Evolutionary conservation across 805 yeast genomes (phyloP).

Genomic region (Metschnikowia cubensis): DNA sequence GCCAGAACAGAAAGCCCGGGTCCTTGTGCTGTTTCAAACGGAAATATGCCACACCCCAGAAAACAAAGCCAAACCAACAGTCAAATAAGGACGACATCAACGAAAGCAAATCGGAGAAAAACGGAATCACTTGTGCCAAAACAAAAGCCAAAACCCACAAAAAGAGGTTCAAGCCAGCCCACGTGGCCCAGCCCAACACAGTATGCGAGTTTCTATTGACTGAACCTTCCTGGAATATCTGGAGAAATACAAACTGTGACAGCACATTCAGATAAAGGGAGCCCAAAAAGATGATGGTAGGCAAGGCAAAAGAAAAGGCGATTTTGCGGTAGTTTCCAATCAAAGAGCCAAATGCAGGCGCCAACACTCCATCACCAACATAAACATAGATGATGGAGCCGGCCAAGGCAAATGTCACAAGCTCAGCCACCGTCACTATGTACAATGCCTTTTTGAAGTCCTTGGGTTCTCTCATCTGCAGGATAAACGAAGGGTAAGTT

Average conservation of each 20-base stretch:
- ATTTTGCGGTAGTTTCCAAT: slow-evolving; percentile 45
- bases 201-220: slow-evolving; percentile 47
- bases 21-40: slow-evolving; percentile 32
- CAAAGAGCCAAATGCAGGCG: slow-evolving; percentile 59
- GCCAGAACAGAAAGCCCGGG: slow-evolving; percentile 18
- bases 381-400: slow-evolving; percentile 59
- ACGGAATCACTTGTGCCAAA: slow-evolving; percentile 64
- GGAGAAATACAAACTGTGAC: slow-evolving; percentile 48
- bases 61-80: slow-evolving; percentile 63
- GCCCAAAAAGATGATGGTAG: slow-evolving; percentile 55
- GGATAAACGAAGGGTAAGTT: slow-evolving; percentile 58
- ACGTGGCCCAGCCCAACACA: slow-evolving; percentile 47
- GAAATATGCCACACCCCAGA: slow-evolving; percentile 58
- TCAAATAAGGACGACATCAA: slow-evolving; percentile 60
- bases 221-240: slow-evolving; percentile 41
- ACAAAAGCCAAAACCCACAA: slow-evolving; percentile 54
- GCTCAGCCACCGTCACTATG: slow-evolving; percentile 48
- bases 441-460: slow-evolving; percentile 56
- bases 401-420: slow-evolving; percentile 47
- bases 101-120: slow-evolving; percentile 53
- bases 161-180: slow-evolving; percentile 42
- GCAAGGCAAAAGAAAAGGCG: slow-evolving; percentile 58
- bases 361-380: slow-evolving; percentile 53
- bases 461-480: slow-evolving; percentile 54
- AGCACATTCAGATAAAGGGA: slow-evolving; percentile 53